Conservation (phyloP, 495 filamentous ascomycete species). For the Chaetomium fimeti region DNA sequence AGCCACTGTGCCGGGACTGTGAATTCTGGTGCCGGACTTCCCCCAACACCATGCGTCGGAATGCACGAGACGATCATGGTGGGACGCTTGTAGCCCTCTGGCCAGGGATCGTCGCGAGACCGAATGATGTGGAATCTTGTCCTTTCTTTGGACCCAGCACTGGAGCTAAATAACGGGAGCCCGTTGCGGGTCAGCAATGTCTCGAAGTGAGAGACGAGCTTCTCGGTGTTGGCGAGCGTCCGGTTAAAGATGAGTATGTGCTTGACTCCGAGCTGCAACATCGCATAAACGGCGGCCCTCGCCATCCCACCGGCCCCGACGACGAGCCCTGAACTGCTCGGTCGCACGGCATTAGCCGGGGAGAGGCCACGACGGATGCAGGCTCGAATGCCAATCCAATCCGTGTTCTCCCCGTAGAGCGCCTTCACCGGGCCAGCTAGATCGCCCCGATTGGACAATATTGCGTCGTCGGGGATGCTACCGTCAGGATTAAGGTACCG, state of each 20-base stretch:
- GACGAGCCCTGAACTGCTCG: slow-evolving; percentile 62
- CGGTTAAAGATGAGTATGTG: slow-evolving; percentile 72
- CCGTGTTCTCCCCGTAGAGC: slow-evolving; percentile 75
- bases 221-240: slow-evolving; percentile 57
- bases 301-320: slow-evolving; percentile 78
- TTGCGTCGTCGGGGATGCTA: slow-evolving; percentile 56
- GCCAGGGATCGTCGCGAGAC: slow-evolving; percentile 61
- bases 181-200: slow-evolving; percentile 32
- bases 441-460: slow-evolving; percentile 58
- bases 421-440: slow-evolving; percentile 62
- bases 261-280: slow-evolving; percentile 70
- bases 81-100: slow-evolving; percentile 55
- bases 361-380: slow-evolving; percentile 70
- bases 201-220: slow-evolving; percentile 66
- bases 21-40: slow-evolving; percentile 62
- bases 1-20: slow-evolving; percentile 67
- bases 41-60: slow-evolving; percentile 60
- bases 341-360: slow-evolving; percentile 68
- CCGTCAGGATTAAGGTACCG: slow-evolving; percentile 57
- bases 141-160: slow-evolving; percentile 45
- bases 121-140: slow-evolving; percentile 58
- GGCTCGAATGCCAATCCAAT: slow-evolving; percentile 67
- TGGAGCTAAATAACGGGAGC: slow-evolving; percentile 47
- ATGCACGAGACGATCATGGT: slow-evolving; percentile 71
- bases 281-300: slow-evolving; percentile 69